Evolutionary conservation across 495 filamentous ascomycete genomes (phyloP), one percentile per base, ranked within the genome.

Genomic region (Xylaria cubensis): DNA sequence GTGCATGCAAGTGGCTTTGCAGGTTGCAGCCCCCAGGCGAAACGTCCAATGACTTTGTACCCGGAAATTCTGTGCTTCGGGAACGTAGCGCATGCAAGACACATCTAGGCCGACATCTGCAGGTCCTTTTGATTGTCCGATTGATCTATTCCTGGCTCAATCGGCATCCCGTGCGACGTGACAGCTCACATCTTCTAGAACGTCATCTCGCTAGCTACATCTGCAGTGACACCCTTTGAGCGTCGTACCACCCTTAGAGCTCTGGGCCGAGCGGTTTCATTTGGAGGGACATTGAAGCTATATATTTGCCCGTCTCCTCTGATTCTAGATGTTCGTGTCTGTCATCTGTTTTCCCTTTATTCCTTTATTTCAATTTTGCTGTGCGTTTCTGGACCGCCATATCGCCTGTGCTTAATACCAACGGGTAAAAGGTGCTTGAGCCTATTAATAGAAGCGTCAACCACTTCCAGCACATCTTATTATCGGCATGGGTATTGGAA

Each of bases 201-300:
- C 24, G 46, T 36, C 41, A 36, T 24, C 15, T 65, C 41, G 24
- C 63, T 29, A 65, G n/a, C 7, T 8, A 26, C 63, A n/a, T 7
- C 63, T 50, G 41, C 63, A 64, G 5, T 64, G 61, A 34, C 4
- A 64, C 63, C 63, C 7, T 65, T 8, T 50, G 63, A 21, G 42
- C 17, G 63, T 48, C 63, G 63, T 65, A 21, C 39, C 15, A 42
- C 63, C 64, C 46, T n/a, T n/a, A 24, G 44, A 12, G 46, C 64
- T 67, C 64, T 67, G 44, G 64, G 46, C 64, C 48, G 44, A 67
- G 64, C 64, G 44, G 46, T 67, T 39, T 65, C 63, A 50, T 65
- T 65, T 50, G 42, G 13, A 64, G 42, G 42, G 63, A 19, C 41
- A 12, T 12, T 21, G 24, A 44, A 50, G 41, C 44, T 65, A 65